Base-by-base conservation (phyloP, 2,329 filamentous ascomycete species). In the Arachnomyces sp. region DNA sequence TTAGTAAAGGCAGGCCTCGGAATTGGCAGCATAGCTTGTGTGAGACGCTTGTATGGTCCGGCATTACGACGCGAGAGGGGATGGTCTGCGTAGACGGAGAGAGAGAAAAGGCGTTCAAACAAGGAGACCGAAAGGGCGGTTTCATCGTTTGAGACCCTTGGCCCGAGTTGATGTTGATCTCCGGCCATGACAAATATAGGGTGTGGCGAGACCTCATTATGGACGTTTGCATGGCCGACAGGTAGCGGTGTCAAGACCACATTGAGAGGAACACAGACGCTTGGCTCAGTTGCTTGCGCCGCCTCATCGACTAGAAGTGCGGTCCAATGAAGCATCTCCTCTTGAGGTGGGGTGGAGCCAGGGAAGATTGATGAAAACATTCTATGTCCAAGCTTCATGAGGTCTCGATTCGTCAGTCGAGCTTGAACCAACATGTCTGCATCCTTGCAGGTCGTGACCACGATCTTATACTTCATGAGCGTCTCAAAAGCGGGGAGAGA, bases 111-210 rank as follows among this genome's bases (percentile, higher is more conserved):
- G 13, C 67, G 61, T 31, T 64, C 63, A 44, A 71, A 69, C 12
- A 69, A 52, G 3, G 63, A 67, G 3, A 47, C 59, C 31, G 55
- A 55, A 34, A 67, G 54, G 12, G 45, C 47, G 9, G 59, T 49
- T 31, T 58, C 45, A 15, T 47, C 52, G 25, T 62, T 65, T 31
- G 58, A 56, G 9, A 61, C 61, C 37, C 59, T 55, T 15, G 67
- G 63, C 1, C 63, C 65, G 25, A 70, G 59, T 47, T 71, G 67
- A 36, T 65, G 57, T 32, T 69, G 58, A 47, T 70, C 67, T 25
- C 67, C 67, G 13, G 67, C 67, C 65, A 70, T 65, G n/a, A 66
- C 53, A 31, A 71, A 59, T 31, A 61, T 56, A 4, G 66, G 66
- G 2, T 32, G 30, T 5, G 39, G 4, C 4, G 33, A 16, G 12